phyloP scores from a whole-genome alignment of 148 eudicot species.

The Linanthus parryae region DNA sequence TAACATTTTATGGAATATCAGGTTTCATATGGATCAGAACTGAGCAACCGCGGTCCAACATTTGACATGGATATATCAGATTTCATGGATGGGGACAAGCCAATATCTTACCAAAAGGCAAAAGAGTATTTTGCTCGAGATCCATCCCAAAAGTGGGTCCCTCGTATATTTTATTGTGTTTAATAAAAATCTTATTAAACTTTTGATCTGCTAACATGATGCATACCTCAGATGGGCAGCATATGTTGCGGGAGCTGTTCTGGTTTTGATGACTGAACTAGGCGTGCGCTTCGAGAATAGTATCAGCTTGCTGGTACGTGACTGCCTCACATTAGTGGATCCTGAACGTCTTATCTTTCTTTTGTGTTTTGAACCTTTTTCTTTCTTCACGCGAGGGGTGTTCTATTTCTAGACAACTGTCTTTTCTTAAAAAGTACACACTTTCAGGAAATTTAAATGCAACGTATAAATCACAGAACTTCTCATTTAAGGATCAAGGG shows the following conservation, averaged over 20 bases:
- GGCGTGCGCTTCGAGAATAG: constrained; percentile 78
- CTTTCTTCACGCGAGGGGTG: no score
- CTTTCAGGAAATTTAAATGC: no score
- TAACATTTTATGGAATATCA: constrained; percentile 15
- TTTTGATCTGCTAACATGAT: constrained; percentile 12
- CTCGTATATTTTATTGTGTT: no score
- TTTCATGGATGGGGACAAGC: constrained; percentile 78
- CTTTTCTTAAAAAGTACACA: no score
- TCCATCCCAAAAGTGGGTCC: constrained; percentile 87
- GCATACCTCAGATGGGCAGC: constrained; percentile 86
- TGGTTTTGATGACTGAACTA: constrained; percentile 91
- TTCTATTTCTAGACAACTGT: no score
- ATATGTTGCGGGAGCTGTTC: constrained; percentile 92
- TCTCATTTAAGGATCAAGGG: no score
- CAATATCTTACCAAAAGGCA: constrained; percentile 83
- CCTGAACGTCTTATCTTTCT: no score
- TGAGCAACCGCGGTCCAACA: constrained; percentile 94
- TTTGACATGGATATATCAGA: constrained; percentile 98
- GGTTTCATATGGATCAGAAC: constrained; percentile 97
- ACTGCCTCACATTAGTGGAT: no score
- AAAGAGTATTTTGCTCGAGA: constrained; percentile 73
- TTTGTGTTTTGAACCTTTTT: no score
- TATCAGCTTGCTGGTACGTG: constrained; percentile 93
- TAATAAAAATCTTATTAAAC: no score
- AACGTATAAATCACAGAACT: no score